phyloP scores from a whole-genome alignment of 306 rosid species.

The Ormosia emarginata region DNA sequence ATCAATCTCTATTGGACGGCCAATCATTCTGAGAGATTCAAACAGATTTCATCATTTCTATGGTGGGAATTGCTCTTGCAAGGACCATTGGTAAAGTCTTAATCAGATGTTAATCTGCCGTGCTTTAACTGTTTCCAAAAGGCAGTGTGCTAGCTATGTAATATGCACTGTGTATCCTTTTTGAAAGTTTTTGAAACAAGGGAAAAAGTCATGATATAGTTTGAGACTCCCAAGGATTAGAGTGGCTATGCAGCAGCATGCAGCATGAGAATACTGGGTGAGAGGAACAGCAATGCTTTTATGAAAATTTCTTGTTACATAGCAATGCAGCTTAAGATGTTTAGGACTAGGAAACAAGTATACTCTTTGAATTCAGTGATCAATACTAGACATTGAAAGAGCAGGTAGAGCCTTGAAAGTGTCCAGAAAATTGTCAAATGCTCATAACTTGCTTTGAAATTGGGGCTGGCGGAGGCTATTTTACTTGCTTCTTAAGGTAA shows the following conservation, averaged over 20 bases:
- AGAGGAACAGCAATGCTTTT: background rate
- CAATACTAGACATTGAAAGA: background rate
- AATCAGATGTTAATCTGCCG: conserved; percentile 4
- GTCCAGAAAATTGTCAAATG: background rate
- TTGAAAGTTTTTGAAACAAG: background rate
- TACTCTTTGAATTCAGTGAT: background rate
- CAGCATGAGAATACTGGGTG: background rate
- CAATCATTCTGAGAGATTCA: conserved; percentile 49
- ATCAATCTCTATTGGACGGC: conserved; percentile 20
- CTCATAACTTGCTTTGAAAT: background rate
- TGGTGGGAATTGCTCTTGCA: conserved; percentile 50
- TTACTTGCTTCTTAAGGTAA: background rate
- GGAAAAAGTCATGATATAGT: background rate
- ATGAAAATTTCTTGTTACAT: background rate
- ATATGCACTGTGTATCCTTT: background rate
- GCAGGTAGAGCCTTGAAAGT: background rate
- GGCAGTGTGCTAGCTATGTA: background rate
- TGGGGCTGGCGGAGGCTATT: background rate
- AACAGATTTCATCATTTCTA: conserved; percentile 48
- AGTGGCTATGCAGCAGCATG: background rate
- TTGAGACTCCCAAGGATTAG: background rate
- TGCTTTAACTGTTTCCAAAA: background rate
- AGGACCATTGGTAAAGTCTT: conserved; percentile 42
- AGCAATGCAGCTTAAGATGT: background rate
- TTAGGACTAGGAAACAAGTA: background rate